Evolutionary conservation across 1,139 yeast genomes (phyloP).

Genomic region (Lodderomyces parapsilosis): DNA sequence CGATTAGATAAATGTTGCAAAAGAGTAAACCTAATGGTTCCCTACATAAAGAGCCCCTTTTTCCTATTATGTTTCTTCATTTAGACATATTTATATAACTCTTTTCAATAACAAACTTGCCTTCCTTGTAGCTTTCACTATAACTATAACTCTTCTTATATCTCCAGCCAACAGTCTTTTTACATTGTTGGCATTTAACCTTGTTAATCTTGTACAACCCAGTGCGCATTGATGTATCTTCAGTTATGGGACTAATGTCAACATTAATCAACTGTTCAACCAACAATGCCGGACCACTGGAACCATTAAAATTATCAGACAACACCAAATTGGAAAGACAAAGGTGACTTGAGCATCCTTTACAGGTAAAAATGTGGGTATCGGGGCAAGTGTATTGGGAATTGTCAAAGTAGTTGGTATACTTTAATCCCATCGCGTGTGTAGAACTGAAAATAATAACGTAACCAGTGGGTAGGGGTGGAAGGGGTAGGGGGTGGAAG

Average conservation of each 20-base stretch:
- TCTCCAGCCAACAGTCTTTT: conserved; percentile 69
- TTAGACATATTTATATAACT: conserved; percentile 6
- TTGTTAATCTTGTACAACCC: conserved; percentile 68
- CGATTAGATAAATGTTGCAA: too few relatives aligned
- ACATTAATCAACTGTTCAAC: conserved; percentile 50
- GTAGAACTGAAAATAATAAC: too few relatives aligned
- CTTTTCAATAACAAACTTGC: conserved; percentile 71
- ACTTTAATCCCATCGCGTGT: conserved; percentile 34
- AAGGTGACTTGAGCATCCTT: conserved; percentile 52
- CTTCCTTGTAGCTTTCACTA: conserved; percentile 71
- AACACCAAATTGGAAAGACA: conserved; percentile 47
- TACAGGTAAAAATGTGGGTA: conserved; percentile 48
- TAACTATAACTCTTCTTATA: conserved; percentile 59
- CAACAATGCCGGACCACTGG: conserved; percentile 52
- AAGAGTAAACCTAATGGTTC: background rate
- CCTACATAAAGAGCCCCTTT: too few relatives aligned
- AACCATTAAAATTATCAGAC: conserved; percentile 51
- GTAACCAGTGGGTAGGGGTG: too few relatives aligned
- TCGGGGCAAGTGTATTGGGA: conserved; percentile 33
- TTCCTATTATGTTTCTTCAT: too few relatives aligned
- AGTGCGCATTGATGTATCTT: conserved; percentile 58
- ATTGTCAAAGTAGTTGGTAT: conserved; percentile 38
- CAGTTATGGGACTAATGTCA: conserved; percentile 28
- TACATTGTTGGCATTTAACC: conserved; percentile 67
- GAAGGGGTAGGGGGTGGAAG: background rate